Percentiles rank a stretch among this genome's conserved stretches.
phyloP scores from a whole-genome alignment of 495 filamentous ascomycete genomes.

The Wilcoxina mikolae region DNA sequence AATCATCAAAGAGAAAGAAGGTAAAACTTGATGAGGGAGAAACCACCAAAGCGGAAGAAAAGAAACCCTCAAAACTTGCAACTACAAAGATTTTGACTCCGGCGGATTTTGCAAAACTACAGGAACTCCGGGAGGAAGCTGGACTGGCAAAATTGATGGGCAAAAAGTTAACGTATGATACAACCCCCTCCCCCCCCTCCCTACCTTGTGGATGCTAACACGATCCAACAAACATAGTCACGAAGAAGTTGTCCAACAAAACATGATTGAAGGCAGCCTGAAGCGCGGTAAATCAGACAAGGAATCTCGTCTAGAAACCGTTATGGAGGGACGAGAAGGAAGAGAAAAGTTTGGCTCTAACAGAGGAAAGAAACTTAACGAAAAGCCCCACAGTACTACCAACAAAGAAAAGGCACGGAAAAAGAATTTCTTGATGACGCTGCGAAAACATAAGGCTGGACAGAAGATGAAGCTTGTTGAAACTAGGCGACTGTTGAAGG shows the following conservation, averaged over 20 bases:
- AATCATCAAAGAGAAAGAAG: constrained; percentile 48
- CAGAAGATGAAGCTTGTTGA: constrained; percentile 82
- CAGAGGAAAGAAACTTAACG: constrained; percentile 61
- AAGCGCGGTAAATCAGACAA: constrained; percentile 25
- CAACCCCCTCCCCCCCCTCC: background rate
- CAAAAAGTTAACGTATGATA: constrained; percentile 5
- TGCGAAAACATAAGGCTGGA: constrained; percentile 86
- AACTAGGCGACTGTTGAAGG: constrained; percentile 59
- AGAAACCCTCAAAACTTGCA: constrained; percentile 20
- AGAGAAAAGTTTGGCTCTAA: constrained; percentile 25
- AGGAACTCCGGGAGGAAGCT: constrained; percentile 64
- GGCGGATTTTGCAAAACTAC: constrained; percentile 58
- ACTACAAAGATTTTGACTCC: constrained; percentile 25
- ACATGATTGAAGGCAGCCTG: constrained; percentile 42
- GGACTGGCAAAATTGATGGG: constrained; percentile 50
- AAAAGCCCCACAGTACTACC: constrained; percentile 82
- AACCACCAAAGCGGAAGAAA: background rate
- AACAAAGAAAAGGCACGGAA: constrained; percentile 92
- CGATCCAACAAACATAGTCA: constrained; percentile 22
- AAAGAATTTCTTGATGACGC: constrained; percentile 97
- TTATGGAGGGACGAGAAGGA: constrained; percentile 23
- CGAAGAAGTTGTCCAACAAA: constrained; percentile 46
- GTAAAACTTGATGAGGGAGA: constrained; percentile 18
- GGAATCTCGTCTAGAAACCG: constrained; percentile 24
- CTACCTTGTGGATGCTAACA: background rate